phyloP scores from a whole-genome alignment of 2,329 filamentous ascomycete species.

The Endoconidiophora polonica region DNA sequence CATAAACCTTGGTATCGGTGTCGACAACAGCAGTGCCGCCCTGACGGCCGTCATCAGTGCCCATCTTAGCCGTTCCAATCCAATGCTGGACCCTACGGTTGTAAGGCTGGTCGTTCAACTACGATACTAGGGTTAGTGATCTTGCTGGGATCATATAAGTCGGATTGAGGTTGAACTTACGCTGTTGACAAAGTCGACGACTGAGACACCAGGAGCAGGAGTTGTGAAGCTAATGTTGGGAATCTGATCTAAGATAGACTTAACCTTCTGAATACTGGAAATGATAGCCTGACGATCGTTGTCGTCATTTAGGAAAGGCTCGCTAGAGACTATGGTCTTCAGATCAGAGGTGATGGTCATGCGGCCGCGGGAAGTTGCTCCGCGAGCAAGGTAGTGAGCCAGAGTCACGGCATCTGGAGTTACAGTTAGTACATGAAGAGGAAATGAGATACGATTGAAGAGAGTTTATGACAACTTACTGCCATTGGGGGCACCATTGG shows the following conservation, averaged over 20 bases:
- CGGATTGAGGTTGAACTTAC: constrained; percentile 19
- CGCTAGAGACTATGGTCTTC: constrained; percentile 38
- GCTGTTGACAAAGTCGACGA: constrained; percentile 38
- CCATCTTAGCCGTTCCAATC: constrained; percentile 45
- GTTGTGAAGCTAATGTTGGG: constrained; percentile 33
- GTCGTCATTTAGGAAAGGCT: constrained; percentile 42
- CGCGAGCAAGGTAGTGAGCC: constrained; percentile 47
- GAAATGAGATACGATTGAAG: neutral
- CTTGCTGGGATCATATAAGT: neutral
- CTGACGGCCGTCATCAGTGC: constrained; percentile 34
- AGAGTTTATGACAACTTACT: constrained; percentile 16
- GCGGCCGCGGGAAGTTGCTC: constrained; percentile 42
- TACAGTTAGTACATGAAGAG: neutral
- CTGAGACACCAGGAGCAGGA: constrained; percentile 33
- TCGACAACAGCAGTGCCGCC: constrained; percentile 45
- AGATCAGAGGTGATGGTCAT: constrained; percentile 43
- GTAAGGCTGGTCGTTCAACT: constrained; percentile 21
- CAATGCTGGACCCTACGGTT: constrained; percentile 34
- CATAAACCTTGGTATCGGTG: constrained; percentile 45
- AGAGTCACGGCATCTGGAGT: constrained; percentile 31
- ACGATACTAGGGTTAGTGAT: constrained; percentile 1
- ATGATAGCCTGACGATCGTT: constrained; percentile 48
- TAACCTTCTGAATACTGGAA: constrained; percentile 43
- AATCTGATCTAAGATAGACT: constrained; percentile 35
- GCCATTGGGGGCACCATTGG: constrained; percentile 23